These are phyloP conservation scores for Scenedesmus sp. DNA, from an alignment of 163 green algal species.

Conservation along the genomic window DNA sequence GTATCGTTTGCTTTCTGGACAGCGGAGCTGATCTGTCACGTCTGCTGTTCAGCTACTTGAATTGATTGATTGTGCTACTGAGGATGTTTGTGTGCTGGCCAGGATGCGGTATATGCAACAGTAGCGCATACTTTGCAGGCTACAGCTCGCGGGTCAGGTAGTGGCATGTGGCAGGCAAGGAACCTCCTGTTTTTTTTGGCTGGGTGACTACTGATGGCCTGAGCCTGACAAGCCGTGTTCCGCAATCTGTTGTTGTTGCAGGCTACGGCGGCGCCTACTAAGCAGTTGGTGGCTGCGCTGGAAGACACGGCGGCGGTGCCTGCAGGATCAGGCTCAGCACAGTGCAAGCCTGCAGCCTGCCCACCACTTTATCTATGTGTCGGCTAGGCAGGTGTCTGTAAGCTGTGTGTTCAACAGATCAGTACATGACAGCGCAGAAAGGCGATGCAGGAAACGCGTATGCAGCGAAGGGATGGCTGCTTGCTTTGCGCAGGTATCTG, in stretches of 20 bases:
- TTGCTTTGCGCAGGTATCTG: neutral
- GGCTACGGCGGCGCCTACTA: slow-evolving; percentile 20
- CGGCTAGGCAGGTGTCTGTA: neutral
- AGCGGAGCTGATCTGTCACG: too few relatives aligned
- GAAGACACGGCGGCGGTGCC: neutral
- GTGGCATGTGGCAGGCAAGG: too few relatives aligned
- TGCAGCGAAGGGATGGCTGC: neutral
- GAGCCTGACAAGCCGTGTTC: neutral
- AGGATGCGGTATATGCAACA: too few relatives aligned
- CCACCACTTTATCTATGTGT: neutral
- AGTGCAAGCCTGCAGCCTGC: neutral
- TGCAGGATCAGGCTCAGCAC: neutral
- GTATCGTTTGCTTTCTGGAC: too few relatives aligned
- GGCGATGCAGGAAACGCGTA: neutral
- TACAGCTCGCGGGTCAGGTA: too few relatives aligned
- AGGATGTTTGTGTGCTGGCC: too few relatives aligned
- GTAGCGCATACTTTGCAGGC: too few relatives aligned
- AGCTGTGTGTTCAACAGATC: neutral
- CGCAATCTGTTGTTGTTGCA: neutral
- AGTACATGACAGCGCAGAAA: neutral
- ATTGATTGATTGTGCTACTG: too few relatives aligned
- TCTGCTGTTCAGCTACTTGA: too few relatives aligned
- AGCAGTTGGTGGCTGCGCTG: neutral
- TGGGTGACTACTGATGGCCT: too few relatives aligned
- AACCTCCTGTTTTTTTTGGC: too few relatives aligned